phyloP scores from a whole-genome alignment of 352 stramenopile genomes.

The Globisporangium carolinianum region DNA sequence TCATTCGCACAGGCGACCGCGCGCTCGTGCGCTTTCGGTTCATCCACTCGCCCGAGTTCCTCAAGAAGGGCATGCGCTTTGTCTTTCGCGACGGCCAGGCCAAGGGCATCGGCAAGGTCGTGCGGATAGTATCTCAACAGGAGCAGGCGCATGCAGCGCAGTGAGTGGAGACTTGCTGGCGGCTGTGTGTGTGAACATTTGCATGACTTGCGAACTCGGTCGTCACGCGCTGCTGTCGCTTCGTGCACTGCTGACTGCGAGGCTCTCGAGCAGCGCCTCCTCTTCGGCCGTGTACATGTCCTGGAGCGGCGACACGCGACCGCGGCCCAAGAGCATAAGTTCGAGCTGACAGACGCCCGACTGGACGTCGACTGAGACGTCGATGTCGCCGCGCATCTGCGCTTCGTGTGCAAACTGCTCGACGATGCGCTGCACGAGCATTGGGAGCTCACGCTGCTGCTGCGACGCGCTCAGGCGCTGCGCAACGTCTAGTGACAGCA shows the following conservation, averaged over 20 bases:
- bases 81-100: constrained; percentile 97
- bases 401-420: constrained; percentile 29
- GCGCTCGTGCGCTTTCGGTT: constrained; percentile 88
- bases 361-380: constrained; percentile 57
- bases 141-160: constrained; percentile 2
- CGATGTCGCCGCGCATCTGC: constrained; percentile 15
- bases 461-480: constrained; percentile 35
- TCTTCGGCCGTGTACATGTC: constrained; percentile 78
- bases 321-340: constrained; percentile 46
- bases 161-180: neutral
- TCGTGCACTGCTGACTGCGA: constrained; percentile 23
- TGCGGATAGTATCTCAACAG: constrained; percentile 52
- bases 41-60: constrained; percentile 91
- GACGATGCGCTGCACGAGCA: constrained; percentile 31
- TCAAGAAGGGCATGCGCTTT: constrained; percentile 95
- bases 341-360: constrained; percentile 62
- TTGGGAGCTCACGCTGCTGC: constrained; percentile 23
- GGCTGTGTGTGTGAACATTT: too few species aligned
- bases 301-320: constrained; percentile 49
- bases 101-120: constrained; percentile 94
- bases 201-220: neutral
- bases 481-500: constrained; percentile 17
- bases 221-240: constrained; percentile 8
- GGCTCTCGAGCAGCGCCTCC: constrained; percentile 60
- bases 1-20: constrained; percentile 87